Evolutionary conservation across 805 yeast genomes (phyloP).

Genomic region (Debaryomyces hansenii): DNA sequence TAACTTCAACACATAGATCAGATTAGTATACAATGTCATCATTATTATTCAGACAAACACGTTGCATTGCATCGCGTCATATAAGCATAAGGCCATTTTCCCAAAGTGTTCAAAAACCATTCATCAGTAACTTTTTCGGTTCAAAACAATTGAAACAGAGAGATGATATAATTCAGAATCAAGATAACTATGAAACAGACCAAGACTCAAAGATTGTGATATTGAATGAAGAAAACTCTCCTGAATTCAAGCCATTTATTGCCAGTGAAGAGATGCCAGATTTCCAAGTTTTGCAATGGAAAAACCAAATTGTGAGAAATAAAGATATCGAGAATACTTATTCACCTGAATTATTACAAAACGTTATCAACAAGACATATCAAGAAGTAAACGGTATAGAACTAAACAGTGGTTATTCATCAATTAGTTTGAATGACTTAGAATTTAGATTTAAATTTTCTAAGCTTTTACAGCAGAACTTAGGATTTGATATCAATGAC

Average conservation of each 20-base stretch:
- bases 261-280: constrained; percentile 33
- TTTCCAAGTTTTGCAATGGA: constrained; percentile 39
- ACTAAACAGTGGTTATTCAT: constrained; percentile 15
- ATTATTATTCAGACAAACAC: not conserved
- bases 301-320: constrained; percentile 18
- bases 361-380: constrained; percentile 26
- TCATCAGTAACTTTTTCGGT: constrained; percentile 36
- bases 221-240: constrained; percentile 37
- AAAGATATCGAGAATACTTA: constrained; percentile 30
- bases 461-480: constrained; percentile 47
- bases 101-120: constrained; percentile 6
- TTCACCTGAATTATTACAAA: constrained; percentile 21
- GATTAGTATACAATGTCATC: constrained; percentile 1
- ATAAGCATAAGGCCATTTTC: not conserved
- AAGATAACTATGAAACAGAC: constrained; percentile 36
- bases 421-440: constrained; percentile 39
- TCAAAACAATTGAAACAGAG: constrained; percentile 29
- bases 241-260: constrained; percentile 24
- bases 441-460: constrained; percentile 47
- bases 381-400: constrained; percentile 15
- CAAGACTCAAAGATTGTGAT: constrained; percentile 32
- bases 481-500: constrained; percentile 58
- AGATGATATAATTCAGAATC: constrained; percentile 37
- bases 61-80: constrained; percentile 1
- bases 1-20: not conserved